Base-by-base conservation (phyloP, 345 rosid genomes). In the Ailanthus altissimus region DNA sequence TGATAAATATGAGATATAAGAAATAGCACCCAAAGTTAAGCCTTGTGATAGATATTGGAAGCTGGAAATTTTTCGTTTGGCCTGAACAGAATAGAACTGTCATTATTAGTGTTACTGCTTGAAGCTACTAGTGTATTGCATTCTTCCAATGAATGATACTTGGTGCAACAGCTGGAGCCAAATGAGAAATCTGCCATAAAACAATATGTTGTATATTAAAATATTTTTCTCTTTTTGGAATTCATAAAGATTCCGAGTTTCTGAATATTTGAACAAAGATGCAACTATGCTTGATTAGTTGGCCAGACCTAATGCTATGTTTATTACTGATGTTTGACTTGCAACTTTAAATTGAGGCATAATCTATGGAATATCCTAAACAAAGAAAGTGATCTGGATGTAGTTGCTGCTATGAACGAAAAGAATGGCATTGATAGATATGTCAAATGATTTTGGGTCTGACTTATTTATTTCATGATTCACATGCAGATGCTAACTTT, bases 401-500 rank as follows among this genome's bases (percentile, higher is more conserved):
- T 36, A 2, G 38, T 61, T 46, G 2, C 9, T 3, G 26, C 43
- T 28, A 43, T 5, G 13, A 54, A 10, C 8, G 67, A 49, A 65
- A 36, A 56, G 5, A 7, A 68, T 43, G 15, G 63, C 3, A 13
- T 20, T 51, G 45, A 71, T 49, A 28, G 54, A 15, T 47, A 20
- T 20, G 63, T 16, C 20, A 1, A 69, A 16, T 1, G 60, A 56
- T 43, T 49, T 77, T 58, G 32, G n/a, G 12, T 62, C 74, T 74
- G 74, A 74, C 73, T 59, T 62, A 28, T 57, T 57, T 40, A 64
- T 16, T 4, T 76, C 20, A 26, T 83, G 59, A 47, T 85, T 57
- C 58, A 20, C 28, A 43, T 80, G 64, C 84, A 94, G 98, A 89
- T 92, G 93, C 77, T 94, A 76, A 87, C 97, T 26, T 75, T 91